Evolutionary conservation across 2,329 filamentous ascomycete species (phyloP), one percentile per base, ranked within the genome.

Genomic region (Exophiala calicioides): DNA sequence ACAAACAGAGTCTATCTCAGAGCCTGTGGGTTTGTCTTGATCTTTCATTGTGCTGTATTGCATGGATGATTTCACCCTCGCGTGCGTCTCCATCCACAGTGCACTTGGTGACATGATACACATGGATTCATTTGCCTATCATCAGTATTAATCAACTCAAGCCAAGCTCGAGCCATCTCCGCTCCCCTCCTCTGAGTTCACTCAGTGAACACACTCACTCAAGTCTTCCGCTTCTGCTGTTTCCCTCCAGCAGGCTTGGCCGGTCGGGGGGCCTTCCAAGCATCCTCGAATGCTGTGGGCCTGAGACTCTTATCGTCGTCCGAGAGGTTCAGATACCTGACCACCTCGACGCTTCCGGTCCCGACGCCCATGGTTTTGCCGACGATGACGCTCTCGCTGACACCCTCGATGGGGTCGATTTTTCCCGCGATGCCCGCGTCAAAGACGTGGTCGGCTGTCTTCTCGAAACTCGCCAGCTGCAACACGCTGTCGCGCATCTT

Each of bases 331-430:
- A 97, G 69, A 48, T 81, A 78, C 32, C 90, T 75, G 3, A 96
- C 86, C 18, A 97, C 86, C 64, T 94, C 85, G 77, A 97, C 93
- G 1, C 88, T 86, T 3, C 93, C 93, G 0, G 93, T 98, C 4
- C 93, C 93, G 26, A 98, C 76, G 33, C 80, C 80, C 80, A 97
- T 94, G 31, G 85, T 90, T 75, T 97, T 91, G 12, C 93, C 93
- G 85, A 97, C 93, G 64, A 98, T 98, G 64, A 98, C 97, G 69
- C 90, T 94, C 71, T 98, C 93, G 44, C 82, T 88, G 7, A 98
- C 93, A 60, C 93, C 93, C 66, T 95, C 88, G 51, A 98, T 94
- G 53, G 81, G 78, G 70, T 98, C 93, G 20, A 82, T 85, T 74
- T 96, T 96, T 77, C 94, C 94, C 46, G 85, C 84, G 4, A 89